Percentiles rank a stretch among this genome's conserved stretches.
Evolutionary conservation across 768 basidiomycete species (phyloP).

Genomic region (Rhodotorula taiwanensis): DNA sequence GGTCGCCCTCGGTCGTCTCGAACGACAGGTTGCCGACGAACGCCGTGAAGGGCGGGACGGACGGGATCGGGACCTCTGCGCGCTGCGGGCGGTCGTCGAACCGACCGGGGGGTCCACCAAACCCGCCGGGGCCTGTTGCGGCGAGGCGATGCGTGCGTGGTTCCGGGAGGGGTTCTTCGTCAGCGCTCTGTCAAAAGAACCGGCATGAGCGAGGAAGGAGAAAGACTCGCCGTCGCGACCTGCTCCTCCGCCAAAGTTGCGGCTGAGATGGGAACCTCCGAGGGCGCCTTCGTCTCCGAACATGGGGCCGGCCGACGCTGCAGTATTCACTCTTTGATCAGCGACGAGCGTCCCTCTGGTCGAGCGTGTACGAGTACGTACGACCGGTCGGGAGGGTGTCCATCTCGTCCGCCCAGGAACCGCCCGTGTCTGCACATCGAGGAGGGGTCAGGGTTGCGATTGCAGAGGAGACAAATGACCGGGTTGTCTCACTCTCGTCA

Average conservation of each 20-base stretch:
- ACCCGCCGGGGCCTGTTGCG: not conserved
- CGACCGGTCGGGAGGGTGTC: conserved; percentile 85
- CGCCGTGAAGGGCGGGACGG: conserved; percentile 89
- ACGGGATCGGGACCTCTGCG: conserved; percentile 93
- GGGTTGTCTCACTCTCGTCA: conserved; percentile 60
- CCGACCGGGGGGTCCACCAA: not conserved
- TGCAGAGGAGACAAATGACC: not conserved
- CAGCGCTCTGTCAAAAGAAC: no score
- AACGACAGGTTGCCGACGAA: conserved; percentile 94
- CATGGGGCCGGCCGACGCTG: conserved; percentile 11
- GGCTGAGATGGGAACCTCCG: conserved; percentile 35
- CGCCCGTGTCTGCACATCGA: conserved; percentile 54
- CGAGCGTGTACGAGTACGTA: conserved; percentile 50
- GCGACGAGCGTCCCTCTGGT: no score
- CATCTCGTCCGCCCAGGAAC: conserved; percentile 99
- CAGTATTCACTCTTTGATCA: no score
- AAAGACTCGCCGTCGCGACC: not conserved
- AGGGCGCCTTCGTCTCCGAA: conserved; percentile 13
- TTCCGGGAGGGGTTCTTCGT: no score
- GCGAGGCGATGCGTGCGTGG: no score
- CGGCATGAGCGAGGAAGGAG: not conserved
- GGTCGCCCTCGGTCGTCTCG: conserved; percentile 74
- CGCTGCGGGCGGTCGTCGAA: conserved; percentile 52
- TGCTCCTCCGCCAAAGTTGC: conserved; percentile 9
- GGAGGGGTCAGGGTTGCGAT: not conserved